Evolutionary conservation across 176 grass and related monocot genomes (phyloP).

Genomic region (Rhynchospora breviuscula): DNA sequence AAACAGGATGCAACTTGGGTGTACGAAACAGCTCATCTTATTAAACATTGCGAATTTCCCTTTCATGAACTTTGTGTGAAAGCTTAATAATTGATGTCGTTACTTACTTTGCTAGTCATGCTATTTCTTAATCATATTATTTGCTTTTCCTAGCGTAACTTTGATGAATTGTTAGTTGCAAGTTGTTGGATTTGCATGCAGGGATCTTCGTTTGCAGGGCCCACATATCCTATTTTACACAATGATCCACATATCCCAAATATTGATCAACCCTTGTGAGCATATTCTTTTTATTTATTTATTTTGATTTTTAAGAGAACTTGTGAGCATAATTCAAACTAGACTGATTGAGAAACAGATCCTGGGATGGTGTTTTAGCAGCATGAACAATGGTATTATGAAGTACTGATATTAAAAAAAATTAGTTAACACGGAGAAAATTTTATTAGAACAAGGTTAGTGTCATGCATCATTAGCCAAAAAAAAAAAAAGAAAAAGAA

Average conservation of each 20-base stretch:
- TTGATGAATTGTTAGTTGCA: constrained; percentile 34
- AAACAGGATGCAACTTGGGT: neutral
- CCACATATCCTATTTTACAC: constrained; percentile 15
- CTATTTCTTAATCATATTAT: constrained; percentile 28
- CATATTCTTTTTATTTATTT: neutral
- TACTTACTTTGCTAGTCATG: constrained; percentile 42
- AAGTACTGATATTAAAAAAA: neutral
- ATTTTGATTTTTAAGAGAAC: neutral
- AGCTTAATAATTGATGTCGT: constrained; percentile 40
- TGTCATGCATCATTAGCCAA: constrained; percentile 1
- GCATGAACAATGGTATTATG: neutral
- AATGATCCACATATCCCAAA: neutral
- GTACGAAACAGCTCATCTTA: neutral
- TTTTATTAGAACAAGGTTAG: neutral
- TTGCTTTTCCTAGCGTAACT: constrained; percentile 25
- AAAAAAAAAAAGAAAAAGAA: neutral
- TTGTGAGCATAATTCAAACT: neutral
- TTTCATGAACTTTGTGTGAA: constrained; percentile 45
- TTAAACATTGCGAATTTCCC: neutral
- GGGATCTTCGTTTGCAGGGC: constrained; percentile 27
- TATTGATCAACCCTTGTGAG: neutral
- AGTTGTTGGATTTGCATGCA: constrained; percentile 24
- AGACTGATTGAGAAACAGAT: neutral
- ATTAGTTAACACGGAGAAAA: neutral
- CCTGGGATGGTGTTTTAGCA: neutral